phyloP scores from a whole-genome alignment of 2,329 filamentous ascomycete genomes.

The Ophiostoma australiae region DNA sequence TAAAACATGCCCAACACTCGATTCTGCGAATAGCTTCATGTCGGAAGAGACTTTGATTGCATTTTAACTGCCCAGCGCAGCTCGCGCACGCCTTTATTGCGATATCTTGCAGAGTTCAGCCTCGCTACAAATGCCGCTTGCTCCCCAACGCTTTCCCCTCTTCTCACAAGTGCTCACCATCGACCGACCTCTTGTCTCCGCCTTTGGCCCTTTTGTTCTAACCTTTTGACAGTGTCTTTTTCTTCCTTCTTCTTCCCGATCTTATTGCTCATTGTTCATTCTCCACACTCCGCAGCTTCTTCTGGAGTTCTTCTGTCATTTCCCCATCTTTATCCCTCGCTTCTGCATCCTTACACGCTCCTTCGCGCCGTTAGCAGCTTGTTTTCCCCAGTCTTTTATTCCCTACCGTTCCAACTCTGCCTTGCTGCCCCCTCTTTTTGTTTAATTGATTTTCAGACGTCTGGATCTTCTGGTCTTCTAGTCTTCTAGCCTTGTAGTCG shows the following conservation, averaged over 20 bases:
- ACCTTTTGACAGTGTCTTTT: not conserved
- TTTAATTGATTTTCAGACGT: not conserved
- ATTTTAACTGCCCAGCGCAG: not conserved
- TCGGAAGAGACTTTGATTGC: no score
- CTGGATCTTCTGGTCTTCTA: not conserved
- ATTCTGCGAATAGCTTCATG: not conserved
- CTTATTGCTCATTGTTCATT: not conserved
- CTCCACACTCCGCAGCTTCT: not conserved
- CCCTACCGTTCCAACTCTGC: not conserved
- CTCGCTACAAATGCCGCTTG: not conserved
- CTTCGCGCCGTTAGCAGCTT: conserved; percentile 6
- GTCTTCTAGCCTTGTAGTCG: no score
- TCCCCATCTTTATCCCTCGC: not conserved
- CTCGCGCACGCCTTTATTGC: not conserved
- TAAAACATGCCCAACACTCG: not conserved
- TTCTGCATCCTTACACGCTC: not conserved
- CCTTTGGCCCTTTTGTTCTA: not conserved
- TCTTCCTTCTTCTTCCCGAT: not conserved
- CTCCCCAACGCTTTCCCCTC: not conserved
- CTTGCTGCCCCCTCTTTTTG: not conserved
- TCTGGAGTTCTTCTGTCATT: not conserved
- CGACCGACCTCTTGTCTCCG: not conserved
- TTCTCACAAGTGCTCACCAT: not conserved
- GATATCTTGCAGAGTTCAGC: not conserved
- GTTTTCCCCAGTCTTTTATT: not conserved